A percentile compares a stretch with the other conserved stretches of the same genome.
phyloP scores from a whole-genome alignment of 495 filamentous ascomycete species.

The Pseudoneurospora amorphoporcata region DNA sequence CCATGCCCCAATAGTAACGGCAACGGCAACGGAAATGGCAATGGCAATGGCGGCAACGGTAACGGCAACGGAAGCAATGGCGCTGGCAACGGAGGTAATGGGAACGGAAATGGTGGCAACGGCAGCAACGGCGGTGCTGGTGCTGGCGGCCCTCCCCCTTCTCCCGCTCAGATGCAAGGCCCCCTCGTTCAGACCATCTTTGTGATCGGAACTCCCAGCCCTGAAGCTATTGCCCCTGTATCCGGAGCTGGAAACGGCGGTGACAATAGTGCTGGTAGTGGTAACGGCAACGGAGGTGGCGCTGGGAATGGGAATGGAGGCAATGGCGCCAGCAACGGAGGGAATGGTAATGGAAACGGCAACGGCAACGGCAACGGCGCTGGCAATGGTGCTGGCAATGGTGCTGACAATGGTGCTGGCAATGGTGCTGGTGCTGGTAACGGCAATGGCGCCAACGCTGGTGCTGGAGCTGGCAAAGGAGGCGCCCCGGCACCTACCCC shows the following conservation, averaged over 20 bases:
- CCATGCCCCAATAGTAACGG: background rate
- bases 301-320: background rate
- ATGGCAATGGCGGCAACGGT: background rate
- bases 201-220: background rate
- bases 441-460: constrained; percentile 1
- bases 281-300: background rate
- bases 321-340: no score
- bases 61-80: background rate
- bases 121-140: background rate
- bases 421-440: background rate
- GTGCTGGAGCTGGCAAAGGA: constrained; percentile 1
- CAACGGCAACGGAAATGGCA: background rate
- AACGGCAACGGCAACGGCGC: background rate
- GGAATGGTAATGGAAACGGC: background rate
- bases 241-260: background rate
- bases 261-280: background rate
- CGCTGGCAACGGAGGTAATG: background rate
- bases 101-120: background rate
- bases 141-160: background rate
- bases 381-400: constrained; percentile 1
- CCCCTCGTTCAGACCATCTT: background rate
- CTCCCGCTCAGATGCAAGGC: background rate
- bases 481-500: background rate
- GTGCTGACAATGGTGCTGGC: no score
- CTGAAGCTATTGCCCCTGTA: background rate